Percentiles rank a stretch among this genome's conserved stretches.
Conservation (phyloP, 306 rosid genomes). For the Corylus heterophylla region DNA sequence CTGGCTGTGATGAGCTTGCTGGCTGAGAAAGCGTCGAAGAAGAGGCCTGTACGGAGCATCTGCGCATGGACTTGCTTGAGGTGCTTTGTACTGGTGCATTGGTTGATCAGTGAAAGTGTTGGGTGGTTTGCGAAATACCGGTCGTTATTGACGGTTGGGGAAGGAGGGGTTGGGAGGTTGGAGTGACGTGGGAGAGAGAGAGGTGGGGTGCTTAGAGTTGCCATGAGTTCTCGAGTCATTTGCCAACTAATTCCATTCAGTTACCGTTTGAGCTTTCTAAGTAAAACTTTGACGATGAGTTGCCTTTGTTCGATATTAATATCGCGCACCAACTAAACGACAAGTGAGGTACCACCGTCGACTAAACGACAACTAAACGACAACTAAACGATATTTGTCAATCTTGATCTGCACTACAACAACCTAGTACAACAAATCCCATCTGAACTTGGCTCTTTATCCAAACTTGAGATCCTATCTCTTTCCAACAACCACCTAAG, state of each 20-base stretch:
- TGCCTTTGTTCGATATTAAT: too few species aligned
- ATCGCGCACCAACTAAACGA: too few species aligned
- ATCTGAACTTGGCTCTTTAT: neutral
- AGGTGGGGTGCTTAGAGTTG: constrained; percentile 20
- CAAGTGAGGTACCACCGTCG: too few species aligned
- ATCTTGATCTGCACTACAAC: too few species aligned
- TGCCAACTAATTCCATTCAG: too few species aligned
- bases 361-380: too few species aligned
- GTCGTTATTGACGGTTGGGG: constrained; percentile 28
- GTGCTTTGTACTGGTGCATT: constrained; percentile 38
- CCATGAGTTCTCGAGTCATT: constrained; percentile 18
- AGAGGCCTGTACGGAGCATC: constrained; percentile 51
- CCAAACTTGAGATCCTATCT: neutral
- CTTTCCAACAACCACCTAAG: neutral
- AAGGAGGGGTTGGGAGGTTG: constrained; percentile 5
- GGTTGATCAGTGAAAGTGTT: constrained; percentile 27
- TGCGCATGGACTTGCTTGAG: constrained; percentile 62
- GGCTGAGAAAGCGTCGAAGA: constrained; percentile 46
- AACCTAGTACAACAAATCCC: too few species aligned
- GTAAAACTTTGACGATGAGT: too few species aligned
- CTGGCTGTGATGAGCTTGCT: constrained; percentile 48
- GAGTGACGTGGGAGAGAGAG: constrained; percentile 29
- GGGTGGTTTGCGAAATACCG: constrained; percentile 26
- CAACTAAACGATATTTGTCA: too few species aligned
- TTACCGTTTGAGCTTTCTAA: too few species aligned